These are phyloP conservation scores for Leishmania aethiopica DNA, from an alignment of 208 protist genomes.

Conservation along the genomic window DNA sequence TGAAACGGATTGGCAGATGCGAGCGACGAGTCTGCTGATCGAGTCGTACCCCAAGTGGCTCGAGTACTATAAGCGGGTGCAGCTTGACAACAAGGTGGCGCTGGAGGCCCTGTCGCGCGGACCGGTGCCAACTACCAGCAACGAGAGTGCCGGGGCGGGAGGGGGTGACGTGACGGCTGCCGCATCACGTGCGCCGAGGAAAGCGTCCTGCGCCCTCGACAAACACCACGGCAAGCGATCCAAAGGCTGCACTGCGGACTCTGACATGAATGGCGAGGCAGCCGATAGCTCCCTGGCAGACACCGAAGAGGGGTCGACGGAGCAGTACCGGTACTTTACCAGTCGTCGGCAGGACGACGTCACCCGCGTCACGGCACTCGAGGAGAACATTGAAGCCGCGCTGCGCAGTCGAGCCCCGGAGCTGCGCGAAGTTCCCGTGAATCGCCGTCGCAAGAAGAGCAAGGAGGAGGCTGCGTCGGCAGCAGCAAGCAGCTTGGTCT, in stretches of 20 bases:
- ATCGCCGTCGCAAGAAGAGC: slow-evolving; percentile 30
- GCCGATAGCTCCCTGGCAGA: neutral
- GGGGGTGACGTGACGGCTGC: neutral
- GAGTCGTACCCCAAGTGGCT: slow-evolving; percentile 65
- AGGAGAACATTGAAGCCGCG: slow-evolving; percentile 46
- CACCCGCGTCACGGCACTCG: slow-evolving; percentile 42
- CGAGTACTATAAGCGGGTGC: slow-evolving; percentile 66
- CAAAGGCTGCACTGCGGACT: neutral
- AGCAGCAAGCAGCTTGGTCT: neutral
- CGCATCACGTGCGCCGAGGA: neutral
- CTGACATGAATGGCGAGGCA: neutral
- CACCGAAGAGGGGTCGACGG: neutral
- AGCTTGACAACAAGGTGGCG: slow-evolving; percentile 48
- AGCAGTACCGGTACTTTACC: slow-evolving; percentile 66
- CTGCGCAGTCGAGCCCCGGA: slow-evolving; percentile 37
- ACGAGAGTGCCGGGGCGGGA: neutral
- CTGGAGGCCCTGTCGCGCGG: slow-evolving; percentile 25
- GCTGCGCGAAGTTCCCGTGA: slow-evolving; percentile 20
- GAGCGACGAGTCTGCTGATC: slow-evolving; percentile 61
- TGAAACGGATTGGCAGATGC: slow-evolving; percentile 83
- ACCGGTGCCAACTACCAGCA: neutral
- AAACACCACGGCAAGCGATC: neutral
- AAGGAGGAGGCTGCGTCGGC: neutral
- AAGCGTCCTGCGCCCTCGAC: neutral
- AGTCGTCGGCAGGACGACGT: slow-evolving; percentile 58